A percentile compares a stretch with the other conserved stretches of the same genome.
These are phyloP conservation scores for Hymenoscyphus albidus DNA, from an alignment of 2,329 filamentous ascomycete species.

Conservation along the genomic window DNA sequence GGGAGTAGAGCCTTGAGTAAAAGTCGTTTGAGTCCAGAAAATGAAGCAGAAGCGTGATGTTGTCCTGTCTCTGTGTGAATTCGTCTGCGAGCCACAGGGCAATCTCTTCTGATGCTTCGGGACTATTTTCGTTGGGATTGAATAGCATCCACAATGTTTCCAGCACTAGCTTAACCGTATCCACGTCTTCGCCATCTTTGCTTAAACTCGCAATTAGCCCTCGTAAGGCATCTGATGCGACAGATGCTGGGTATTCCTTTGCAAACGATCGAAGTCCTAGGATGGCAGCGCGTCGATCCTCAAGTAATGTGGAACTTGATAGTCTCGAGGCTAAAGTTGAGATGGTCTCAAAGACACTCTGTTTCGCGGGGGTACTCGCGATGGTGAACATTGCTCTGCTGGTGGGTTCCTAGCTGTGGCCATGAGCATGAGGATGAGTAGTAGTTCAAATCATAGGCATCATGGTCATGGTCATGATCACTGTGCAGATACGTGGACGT, in stretches of 20 bases:
- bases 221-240: constrained; percentile 87
- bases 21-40: constrained; percentile 86
- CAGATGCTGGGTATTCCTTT: constrained; percentile 92
- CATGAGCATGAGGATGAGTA: constrained; percentile 17
- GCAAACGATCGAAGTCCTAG: constrained; percentile 91
- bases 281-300: constrained; percentile 91
- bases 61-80: constrained; percentile 96
- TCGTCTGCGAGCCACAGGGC: constrained; percentile 95
- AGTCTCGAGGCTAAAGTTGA: constrained; percentile 83
- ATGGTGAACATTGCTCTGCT: constrained; percentile 57
- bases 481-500: not conserved
- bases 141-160: constrained; percentile 96
- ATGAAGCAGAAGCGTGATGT: constrained; percentile 84
- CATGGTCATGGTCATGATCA: not conserved
- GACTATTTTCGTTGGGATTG: constrained; percentile 64
- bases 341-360: constrained; percentile 94
- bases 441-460: not conserved
- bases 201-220: constrained; percentile 80
- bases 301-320: constrained; percentile 82
- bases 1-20: constrained; percentile 83
- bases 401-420: constrained; percentile 14
- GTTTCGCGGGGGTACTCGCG: constrained; percentile 77
- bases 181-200: constrained; percentile 89
- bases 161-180: constrained; percentile 90
- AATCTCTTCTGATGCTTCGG: constrained; percentile 94